Evolutionary conservation across 2,329 filamentous ascomycete species (phyloP), one percentile per base, ranked within the genome.

Genomic region (Monilinia fructigena): DNA sequence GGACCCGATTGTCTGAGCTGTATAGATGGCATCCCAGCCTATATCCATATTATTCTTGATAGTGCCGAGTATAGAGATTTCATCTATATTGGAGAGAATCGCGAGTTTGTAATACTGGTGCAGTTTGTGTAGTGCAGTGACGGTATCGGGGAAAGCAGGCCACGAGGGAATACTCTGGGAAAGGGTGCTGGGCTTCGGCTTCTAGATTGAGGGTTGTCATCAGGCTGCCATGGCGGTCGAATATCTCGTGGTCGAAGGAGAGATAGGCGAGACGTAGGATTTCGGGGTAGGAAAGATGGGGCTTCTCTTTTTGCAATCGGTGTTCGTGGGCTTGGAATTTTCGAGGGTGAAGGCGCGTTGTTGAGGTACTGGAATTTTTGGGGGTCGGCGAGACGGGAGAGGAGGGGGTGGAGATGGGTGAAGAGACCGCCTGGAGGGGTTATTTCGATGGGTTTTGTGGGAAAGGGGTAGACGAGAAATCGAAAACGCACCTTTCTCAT

Each of bases 1-100:
- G 23, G 80, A 83, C 0, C 89, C 88, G 23, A 92, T 83, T 40
- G 90, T 86, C 74, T 91, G 80, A 0, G 89, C 89, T 0, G 88
- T 91, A 72, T 89, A 82, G 45, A 90, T 77, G 2, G 83, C 79
- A 71, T 89, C 86, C 73, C 91, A 82, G 1, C 79, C 70, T 40
- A 82, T 77, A 1, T 79, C 80, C 48, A 79, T 71, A 1, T 28
- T 10, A 26, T 54, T 31, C 5, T 28, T 23, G 4, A 28, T 48
- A 6, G 56, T 47, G 7, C 11, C 18, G 5, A 20, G 23, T 47
- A 47, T 47, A 10, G 55, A 31, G 11, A 18, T 40, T 12, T 58
- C 55, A 31, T 55, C 12, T 11, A 23, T 28, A 18, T 54, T 23
- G 4, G 42, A 48, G 6, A 59, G 18, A 12, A 59, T 35, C 1